Evolutionary conservation across 2,329 filamentous ascomycete species (phyloP).

Genomic region (Ambrosiella cleistominuta): DNA sequence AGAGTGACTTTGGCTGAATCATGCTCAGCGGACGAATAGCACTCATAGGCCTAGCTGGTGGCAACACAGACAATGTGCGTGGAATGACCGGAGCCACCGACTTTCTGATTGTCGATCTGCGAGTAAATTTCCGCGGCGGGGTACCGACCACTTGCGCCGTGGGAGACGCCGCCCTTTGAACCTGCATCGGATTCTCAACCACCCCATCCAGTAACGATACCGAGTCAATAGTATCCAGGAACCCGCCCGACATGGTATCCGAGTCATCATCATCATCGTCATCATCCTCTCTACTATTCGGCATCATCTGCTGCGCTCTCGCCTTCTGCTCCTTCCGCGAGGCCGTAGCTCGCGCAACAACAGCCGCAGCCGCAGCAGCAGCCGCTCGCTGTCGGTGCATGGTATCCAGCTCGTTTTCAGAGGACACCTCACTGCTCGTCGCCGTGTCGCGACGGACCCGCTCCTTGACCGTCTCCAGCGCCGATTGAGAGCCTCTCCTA

Average conservation of each 20-base stretch:
- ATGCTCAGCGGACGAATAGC: conserved; percentile 48
- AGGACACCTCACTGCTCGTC: conserved; percentile 69
- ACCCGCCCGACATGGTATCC: conserved; percentile 43
- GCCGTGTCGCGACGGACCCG: conserved; percentile 56
- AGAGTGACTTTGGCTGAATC: conserved; percentile 49
- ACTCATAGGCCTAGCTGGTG: conserved; percentile 51
- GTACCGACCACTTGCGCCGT: conserved; percentile 44
- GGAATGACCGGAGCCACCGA: conserved; percentile 38
- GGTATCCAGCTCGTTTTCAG: conserved; percentile 60
- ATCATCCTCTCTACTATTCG: conserved; percentile 34
- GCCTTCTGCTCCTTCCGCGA: conserved; percentile 23
- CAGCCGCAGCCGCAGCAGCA: conserved; percentile 35
- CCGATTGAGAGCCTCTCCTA: conserved; percentile 53
- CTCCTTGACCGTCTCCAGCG: conserved; percentile 52
- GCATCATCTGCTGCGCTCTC: conserved; percentile 29
- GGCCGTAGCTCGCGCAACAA: conserved; percentile 24
- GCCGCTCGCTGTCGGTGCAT: conserved; percentile 48
- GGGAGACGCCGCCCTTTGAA: conserved; percentile 26
- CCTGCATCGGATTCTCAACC: conserved; percentile 35
- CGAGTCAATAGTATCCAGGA: conserved; percentile 51
- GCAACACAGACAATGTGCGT: conserved; percentile 44
- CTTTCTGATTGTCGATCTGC: conserved; percentile 47
- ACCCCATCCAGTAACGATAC: conserved; percentile 52
- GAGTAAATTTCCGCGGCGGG: conserved; percentile 40
- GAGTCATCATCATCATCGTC: conserved; percentile 39